Evolutionary conservation across 1,284 basidiomycete genomes (phyloP), one percentile per base, ranked within the genome.

Genomic region (Rhodotorula sp.): DNA sequence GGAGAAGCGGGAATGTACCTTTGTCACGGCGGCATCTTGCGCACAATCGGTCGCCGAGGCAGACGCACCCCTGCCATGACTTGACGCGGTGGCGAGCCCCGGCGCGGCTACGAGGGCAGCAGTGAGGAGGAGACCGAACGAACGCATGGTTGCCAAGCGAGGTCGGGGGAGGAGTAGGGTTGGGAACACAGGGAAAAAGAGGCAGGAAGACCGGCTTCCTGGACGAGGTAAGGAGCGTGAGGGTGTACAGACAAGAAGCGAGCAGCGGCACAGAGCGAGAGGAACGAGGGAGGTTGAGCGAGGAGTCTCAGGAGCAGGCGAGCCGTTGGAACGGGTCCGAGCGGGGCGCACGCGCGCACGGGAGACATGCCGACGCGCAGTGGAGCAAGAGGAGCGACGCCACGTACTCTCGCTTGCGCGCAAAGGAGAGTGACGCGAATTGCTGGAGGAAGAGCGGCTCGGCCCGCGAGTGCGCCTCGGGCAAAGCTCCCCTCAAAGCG

Each of bases 201-300:
- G 22, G 12, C 36, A 32, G 41, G 50, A 57, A 59, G 51, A 50
- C 55, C 63, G 44, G 62, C 62, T 64, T 64, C 62, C 21, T 10
- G 61, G 41, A 19, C 29, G 39, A 36, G 44, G 19, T 6, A 44
- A 36, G 46, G 32, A 39, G 21, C 7, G 36, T 22, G 37, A 29
- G n/a, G 29, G 37, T 6, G 50, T 34, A 34, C 29, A 25, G 12
- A 21, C 29, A 22, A 37, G 21, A 29, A 29, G 50, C 17, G n/a
- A 53, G 37, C 2, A n/a, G n/a, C n/a, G n/a, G n/a, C 5, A 27
- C 17, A n/a, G 27, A n/a, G 48, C 17, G 25, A 19, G 9, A 29
- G n/a, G 21, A 15, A 29, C 22, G 60, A 50, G 48, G 48, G 48
- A 50, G 25, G 44, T 44, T 44, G 44, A 44, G 44, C 44, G 44